Conservation (phyloP, 768 basidiomycete species). For the Phanerochaete sordida region DNA sequence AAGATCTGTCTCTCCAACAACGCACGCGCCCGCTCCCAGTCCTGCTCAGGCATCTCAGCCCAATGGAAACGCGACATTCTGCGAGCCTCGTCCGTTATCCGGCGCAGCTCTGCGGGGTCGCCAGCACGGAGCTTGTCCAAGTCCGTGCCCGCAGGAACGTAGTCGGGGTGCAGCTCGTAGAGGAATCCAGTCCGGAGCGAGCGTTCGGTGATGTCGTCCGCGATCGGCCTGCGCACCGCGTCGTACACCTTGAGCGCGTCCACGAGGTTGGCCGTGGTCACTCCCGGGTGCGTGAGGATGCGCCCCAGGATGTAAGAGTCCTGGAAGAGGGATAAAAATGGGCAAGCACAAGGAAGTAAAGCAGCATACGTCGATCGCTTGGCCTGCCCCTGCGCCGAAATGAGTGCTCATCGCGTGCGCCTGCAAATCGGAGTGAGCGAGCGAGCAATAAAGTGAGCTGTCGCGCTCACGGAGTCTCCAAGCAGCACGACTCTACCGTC, state of each 20-base stretch:
- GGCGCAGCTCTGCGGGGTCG: background rate
- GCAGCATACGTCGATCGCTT: constrained; percentile 12
- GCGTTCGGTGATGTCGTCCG: background rate
- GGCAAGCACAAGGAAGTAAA: background rate
- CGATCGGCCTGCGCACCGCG: constrained; percentile 1
- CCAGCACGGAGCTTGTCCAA: no score
- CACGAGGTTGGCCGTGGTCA: background rate
- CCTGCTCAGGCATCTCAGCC: background rate
- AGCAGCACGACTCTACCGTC: constrained; percentile 22
- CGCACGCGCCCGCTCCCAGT: background rate
- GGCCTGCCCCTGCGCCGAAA: constrained; percentile 14
- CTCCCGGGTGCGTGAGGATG: constrained; percentile 1
- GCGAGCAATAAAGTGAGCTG: background rate
- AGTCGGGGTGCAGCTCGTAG: constrained; percentile 4
- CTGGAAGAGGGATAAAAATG: background rate
- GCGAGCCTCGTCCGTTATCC: background rate
- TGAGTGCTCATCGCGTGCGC: constrained; percentile 18
- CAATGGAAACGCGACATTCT: background rate
- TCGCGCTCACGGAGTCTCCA: constrained; percentile 27
- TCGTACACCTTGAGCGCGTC: constrained; percentile 4
- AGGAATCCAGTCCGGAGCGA: background rate
- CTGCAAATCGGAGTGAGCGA: background rate
- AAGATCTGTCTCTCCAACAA: background rate
- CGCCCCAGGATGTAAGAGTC: constrained; percentile 6
- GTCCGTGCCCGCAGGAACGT: background rate